These are phyloP conservation scores for Agapanthus africanus DNA, from an alignment of 106 monocot genomes.

Conservation along the genomic window DNA sequence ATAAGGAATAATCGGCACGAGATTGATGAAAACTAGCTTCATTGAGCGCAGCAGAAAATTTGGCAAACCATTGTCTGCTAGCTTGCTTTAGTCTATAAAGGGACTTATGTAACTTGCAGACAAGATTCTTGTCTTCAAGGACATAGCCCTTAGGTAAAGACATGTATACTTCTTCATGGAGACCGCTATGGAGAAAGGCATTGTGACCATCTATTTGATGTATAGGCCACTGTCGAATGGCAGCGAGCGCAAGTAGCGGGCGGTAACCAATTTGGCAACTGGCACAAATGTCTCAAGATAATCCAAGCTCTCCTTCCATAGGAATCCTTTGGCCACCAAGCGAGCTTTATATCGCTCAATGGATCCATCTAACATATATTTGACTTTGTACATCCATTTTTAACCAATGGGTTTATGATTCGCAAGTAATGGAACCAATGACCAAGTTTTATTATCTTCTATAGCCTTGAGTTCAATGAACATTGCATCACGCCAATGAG, in stretches of 20 bases:
- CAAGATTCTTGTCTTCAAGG: background rate
- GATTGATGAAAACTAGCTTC: background rate
- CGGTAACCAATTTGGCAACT: background rate
- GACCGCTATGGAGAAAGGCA: background rate
- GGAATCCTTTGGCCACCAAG: background rate
- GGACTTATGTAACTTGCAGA: background rate
- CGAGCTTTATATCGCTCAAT: no score
- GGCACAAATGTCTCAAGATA: background rate
- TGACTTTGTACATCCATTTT: no score
- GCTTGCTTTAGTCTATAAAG: no score
- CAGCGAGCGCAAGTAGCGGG: background rate
- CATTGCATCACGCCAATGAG: background rate
- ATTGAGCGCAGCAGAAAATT: background rate
- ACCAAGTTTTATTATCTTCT: slow-evolving; percentile 1
- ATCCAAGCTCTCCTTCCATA: no score
- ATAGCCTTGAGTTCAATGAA: background rate
- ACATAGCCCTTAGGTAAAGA: background rate
- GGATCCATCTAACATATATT: no score
- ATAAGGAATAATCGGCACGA: background rate
- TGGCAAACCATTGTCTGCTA: no score
- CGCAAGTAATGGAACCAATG: background rate
- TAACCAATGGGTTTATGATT: background rate
- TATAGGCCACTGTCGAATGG: no score
- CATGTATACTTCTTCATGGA: background rate
- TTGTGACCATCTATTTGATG: no score